Evolutionary conservation across 176 grass and related monocot genomes (phyloP), one percentile per base, ranked within the genome.

Genomic region (Carex kokanica): DNA sequence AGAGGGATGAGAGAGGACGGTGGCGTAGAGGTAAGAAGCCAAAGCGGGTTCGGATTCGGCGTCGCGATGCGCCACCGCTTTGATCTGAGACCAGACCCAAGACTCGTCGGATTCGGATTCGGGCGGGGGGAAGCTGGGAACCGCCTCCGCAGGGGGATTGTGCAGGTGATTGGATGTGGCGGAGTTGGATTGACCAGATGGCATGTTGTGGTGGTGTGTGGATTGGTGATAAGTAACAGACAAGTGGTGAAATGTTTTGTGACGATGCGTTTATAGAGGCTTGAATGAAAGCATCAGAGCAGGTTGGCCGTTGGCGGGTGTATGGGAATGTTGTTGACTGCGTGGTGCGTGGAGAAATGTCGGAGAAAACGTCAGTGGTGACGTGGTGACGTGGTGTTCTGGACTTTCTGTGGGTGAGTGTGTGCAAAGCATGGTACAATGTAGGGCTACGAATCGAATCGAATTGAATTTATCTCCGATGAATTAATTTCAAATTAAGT

Each of bases 51-150:
- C 94, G 9, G 94, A 93, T 16, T 97, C 92, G 1, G 94, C 92
- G 80, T 94, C 94, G 51, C 92, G 92, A 21, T 67, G 92, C 36
- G 90, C 88, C 88, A 92, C 92, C 16, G 94, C 94, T 78, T 94
- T 97, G 78, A 97, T 97, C 83, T 97, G 92, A 29, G 90, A 60
- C 94, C 94, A 97, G 1, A 97, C 87, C 94, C 92, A 97, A 13
- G 90, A 89, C 60, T 97, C 92, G 66, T 91, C 88, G 80, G 21
- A 66, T 17, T 88, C 92, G 0, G 92, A 92, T 81, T 97, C 94
- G 34, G 94, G 92, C 5, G 92, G 90, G 0, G 92, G 92, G 86
- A 78, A 89, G 12, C 74, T 74, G 14, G 94, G 94, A 18, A 94
- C 81, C 0, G 61, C 5, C 23, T 62, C 41, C 7, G 87, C 31